Base-by-base conservation (phyloP, 164 flowering plant species). In the Piper betle region DNA sequence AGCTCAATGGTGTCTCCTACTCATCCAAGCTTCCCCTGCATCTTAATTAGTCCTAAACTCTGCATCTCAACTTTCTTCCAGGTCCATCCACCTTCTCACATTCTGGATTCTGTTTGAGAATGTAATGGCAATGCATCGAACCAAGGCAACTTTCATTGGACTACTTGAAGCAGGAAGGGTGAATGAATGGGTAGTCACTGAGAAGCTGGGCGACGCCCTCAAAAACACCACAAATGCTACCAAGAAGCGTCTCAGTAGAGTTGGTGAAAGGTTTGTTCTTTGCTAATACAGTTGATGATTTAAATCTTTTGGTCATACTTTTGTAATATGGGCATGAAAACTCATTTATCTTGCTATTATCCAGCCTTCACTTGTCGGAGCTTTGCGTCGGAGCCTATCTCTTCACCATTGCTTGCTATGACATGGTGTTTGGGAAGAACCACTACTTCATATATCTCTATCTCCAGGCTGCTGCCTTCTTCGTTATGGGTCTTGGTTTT, bases 161-260 rank as follows among this genome's bases (percentile, higher is more conserved):
- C 79, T 93, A 15, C 67, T 90, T 0, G 99, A 90, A 64, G 79
- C 88, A 8, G 93, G 93, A 9, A 78, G 97, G 55, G 97, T 75
- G 52, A 94, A 94, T 59, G 99, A 94, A 66, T 94, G 99, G 99
- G 86, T 91, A 63, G 99, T 94, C 56, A 94, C 99, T 12, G 99
- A 90, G 64, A 93, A 93, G 71, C 75, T 88, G 5, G 99, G 98
- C 61, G 96, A 87, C 72, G 72, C 77, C 43, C 71, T 75, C 61
- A 92, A 90, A 75, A 66, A 61, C 60, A 82, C 80, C 68, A 75
- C 52, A 10, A 68, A 84, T 77, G 62, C 72, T 25, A 37, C 76
- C 19, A 82, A 73, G 72, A 82, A 65, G 58, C 68, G 67, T 8
- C 66, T 74, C 19, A 71, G 72, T 60, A 79, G 69, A 59, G 52